Evolutionary conservation across 306 rosid species (phyloP).

Genomic region (Delonix regia): DNA sequence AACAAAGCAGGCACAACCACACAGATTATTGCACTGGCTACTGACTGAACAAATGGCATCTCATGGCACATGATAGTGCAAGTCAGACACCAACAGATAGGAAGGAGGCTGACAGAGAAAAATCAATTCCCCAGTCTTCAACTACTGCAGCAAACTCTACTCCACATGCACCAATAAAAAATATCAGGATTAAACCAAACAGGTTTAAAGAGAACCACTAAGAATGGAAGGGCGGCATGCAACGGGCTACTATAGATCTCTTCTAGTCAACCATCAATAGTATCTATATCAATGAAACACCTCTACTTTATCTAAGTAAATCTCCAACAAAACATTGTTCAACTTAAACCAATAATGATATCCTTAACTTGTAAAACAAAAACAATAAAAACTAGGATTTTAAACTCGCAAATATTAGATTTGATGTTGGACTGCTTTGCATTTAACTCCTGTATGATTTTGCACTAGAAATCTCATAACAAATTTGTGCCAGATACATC

Average conservation of each 20-base stretch:
- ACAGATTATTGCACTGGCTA: neutral
- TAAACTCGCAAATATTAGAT: neutral
- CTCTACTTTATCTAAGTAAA: neutral
- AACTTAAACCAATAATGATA: neutral
- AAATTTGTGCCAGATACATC: neutral
- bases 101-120: neutral
- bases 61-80: neutral
- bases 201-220: neutral
- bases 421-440: slow-evolving; percentile 3
- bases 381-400: neutral
- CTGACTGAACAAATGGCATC: neutral
- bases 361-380: neutral
- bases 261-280: neutral
- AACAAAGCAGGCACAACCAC: neutral
- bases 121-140: neutral
- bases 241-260: neutral
- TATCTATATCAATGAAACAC: neutral
- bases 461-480: neutral
- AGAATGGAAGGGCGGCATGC: neutral
- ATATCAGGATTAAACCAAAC: neutral
- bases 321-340: neutral
- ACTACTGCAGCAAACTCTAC: neutral
- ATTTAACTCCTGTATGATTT: neutral
- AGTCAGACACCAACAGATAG: neutral
- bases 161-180: neutral